These are phyloP conservation scores for Litchi chinensis DNA, from an alignment of 345 rosid genomes.

Conservation along the genomic window DNA sequence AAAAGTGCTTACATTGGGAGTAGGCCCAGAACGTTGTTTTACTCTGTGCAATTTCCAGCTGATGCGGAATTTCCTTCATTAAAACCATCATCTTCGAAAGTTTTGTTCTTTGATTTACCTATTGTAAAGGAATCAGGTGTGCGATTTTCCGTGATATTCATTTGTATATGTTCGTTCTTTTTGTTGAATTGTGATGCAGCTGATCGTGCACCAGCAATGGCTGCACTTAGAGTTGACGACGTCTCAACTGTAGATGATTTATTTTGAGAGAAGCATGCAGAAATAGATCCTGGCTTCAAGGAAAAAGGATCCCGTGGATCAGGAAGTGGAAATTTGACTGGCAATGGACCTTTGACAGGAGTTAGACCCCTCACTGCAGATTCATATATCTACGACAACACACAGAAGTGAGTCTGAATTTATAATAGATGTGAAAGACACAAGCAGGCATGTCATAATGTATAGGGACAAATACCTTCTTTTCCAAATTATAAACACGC, in stretches of 20 bases:
- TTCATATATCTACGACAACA: constrained; percentile 52
- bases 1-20: constrained; percentile 38
- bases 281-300: constrained; percentile 74
- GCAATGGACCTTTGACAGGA: constrained; percentile 48
- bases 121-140: constrained; percentile 24
- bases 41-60: constrained; percentile 12
- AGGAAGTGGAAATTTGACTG: constrained; percentile 75
- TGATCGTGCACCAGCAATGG: constrained; percentile 84
- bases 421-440: neutral
- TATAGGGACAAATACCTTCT: constrained; percentile 52
- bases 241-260: constrained; percentile 40
- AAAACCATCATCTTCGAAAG: constrained; percentile 31
- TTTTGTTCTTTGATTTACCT: constrained; percentile 21
- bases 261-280: constrained; percentile 21
- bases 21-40: constrained; percentile 27
- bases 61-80: constrained; percentile 10
- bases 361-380: constrained; percentile 83
- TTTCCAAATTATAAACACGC: constrained; percentile 90
- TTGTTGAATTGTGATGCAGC: constrained; percentile 82
- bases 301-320: constrained; percentile 69
- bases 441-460: neutral
- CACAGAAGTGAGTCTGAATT: neutral
- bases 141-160: constrained; percentile 18
- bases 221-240: constrained; percentile 61
- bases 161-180: constrained; percentile 37